Evolutionary conservation across 345 rosid species (phyloP), one percentile per base, ranked within the genome.

Genomic region (Corchorus olitorius): DNA sequence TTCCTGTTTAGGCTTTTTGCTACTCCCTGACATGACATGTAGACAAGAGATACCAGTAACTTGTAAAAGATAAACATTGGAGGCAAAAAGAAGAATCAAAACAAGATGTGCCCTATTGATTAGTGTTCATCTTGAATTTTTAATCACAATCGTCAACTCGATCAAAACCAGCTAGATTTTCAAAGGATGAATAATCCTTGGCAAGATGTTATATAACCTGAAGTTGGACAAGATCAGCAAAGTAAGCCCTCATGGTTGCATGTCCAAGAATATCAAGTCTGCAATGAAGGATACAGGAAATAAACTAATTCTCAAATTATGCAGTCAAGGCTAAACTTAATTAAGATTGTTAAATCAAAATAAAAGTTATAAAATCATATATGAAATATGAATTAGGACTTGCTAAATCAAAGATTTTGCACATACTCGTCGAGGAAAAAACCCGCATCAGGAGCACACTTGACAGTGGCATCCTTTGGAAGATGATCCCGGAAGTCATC

Each of bases 391-490:
- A 27, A 27, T 27, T 27, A 27, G 27, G 27, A 27, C n/a, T n/a
- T n/a, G n/a, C n/a, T n/a, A n/a, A n/a, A n/a, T n/a, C n/a, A n/a
- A n/a, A 4, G 22, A 19, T 19, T 22, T 46, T 19, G 19, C 6
- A 4, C 74, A 17, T 70, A 70, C 74, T 70, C 74, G 10, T 70
- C 48, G 17, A 70, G 74, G 61, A 70, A 73, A n/a, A 70, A 17
- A 75, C 92, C 90, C 75, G 89, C 99, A 83, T 92, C 98, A n/a
- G 96, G 92, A 85, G 93, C 91, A 82, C 97, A 95, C 83, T 95
- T 95, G 76, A 95, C 94, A 72, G 84, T 74, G 22, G 86, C 88
- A 67, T 78, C 86, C 83, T 92, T 90, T 0, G 97, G 92, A 73
- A 95, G 61, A 83, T 64, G 88, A 71, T 88, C 86, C 20, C 82